phyloP scores from a whole-genome alignment of 164 flowering plant species.

The Aristolochia fimbriata region DNA sequence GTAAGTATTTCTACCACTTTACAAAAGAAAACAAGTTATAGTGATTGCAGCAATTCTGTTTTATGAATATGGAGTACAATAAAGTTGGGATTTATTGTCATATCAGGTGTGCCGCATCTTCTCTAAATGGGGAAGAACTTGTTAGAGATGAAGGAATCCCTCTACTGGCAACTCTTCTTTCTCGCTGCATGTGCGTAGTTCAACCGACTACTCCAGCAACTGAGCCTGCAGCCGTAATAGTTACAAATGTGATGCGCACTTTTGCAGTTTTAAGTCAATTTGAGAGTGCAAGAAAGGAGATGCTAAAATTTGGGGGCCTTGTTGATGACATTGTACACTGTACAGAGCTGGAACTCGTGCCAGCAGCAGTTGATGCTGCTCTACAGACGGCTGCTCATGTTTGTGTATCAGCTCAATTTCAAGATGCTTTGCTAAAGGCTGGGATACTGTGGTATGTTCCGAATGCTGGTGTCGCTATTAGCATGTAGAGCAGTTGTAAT shows the following conservation, averaged over 20 bases:
- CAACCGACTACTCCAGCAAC: slow-evolving; percentile 85
- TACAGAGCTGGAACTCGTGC: slow-evolving; percentile 91
- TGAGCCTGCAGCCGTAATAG: slow-evolving; percentile 85
- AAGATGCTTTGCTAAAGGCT: slow-evolving; percentile 75
- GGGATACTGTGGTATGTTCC: slow-evolving; percentile 71
- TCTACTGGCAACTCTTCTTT: slow-evolving; percentile 82
- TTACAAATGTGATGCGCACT: slow-evolving; percentile 86
- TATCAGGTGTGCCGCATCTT: slow-evolving; percentile 89
- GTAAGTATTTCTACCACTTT: slow-evolving; percentile 25
- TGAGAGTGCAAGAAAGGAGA: slow-evolving; percentile 84
- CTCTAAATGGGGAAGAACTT: slow-evolving; percentile 96
- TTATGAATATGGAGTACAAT: not conserved
- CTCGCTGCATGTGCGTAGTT: slow-evolving; percentile 95
- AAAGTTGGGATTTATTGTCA: not conserved
- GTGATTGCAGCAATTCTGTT: not conserved
- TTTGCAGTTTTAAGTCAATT: slow-evolving; percentile 81
- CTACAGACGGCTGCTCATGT: slow-evolving; percentile 76
- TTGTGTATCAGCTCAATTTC: slow-evolving; percentile 80
- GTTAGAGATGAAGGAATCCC: slow-evolving; percentile 94
- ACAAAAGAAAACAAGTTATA: not conserved
- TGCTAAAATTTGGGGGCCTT: slow-evolving; percentile 71
- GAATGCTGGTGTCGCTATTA: not conserved
- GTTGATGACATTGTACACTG: slow-evolving; percentile 89
- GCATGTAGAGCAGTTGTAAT: too few relatives aligned
- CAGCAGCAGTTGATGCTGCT: slow-evolving; percentile 94